Evolutionary conservation across 768 basidiomycete species (phyloP).

Genomic region (Suillus sp.): DNA sequence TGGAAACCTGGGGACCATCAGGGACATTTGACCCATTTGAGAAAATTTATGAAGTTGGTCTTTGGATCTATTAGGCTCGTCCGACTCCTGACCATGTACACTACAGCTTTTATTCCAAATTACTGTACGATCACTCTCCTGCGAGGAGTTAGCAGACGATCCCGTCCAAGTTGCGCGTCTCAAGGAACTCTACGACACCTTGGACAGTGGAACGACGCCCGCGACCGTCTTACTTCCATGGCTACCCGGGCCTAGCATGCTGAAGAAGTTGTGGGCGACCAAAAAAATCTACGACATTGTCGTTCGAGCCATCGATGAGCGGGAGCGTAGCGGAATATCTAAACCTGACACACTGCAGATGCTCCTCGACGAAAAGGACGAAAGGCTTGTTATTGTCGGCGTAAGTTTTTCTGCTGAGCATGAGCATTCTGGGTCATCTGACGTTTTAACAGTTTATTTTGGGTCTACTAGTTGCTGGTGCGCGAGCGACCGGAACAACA

Average conservation of each 20-base stretch:
- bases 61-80: constrained; percentile 10
- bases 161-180: constrained; percentile 60
- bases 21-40: constrained; percentile 75
- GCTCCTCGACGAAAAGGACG: constrained; percentile 71
- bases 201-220: constrained; percentile 73
- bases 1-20: constrained; percentile 65
- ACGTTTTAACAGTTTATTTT: constrained; percentile 66
- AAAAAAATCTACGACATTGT: constrained; percentile 78
- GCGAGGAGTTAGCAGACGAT: constrained; percentile 71
- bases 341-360: constrained; percentile 73
- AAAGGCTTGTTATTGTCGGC: constrained; percentile 67
- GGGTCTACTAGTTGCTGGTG: constrained; percentile 80
- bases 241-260: constrained; percentile 74
- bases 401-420: constrained; percentile 41
- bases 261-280: constrained; percentile 70
- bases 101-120: constrained; percentile 70
- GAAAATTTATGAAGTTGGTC: constrained; percentile 63
- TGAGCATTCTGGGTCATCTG: constrained; percentile 17
- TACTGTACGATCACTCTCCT: constrained; percentile 67
- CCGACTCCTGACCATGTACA: constrained; percentile 17
- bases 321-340: constrained; percentile 56
- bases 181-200: constrained; percentile 62
- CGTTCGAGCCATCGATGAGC: constrained; percentile 53
- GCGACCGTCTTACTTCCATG: constrained; percentile 74
- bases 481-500: constrained; percentile 78